Percentiles rank a stretch among this genome's conserved stretches.
Conservation (phyloP, 2,329 filamentous ascomycete species). For the Hypomyces perniciosus region DNA sequence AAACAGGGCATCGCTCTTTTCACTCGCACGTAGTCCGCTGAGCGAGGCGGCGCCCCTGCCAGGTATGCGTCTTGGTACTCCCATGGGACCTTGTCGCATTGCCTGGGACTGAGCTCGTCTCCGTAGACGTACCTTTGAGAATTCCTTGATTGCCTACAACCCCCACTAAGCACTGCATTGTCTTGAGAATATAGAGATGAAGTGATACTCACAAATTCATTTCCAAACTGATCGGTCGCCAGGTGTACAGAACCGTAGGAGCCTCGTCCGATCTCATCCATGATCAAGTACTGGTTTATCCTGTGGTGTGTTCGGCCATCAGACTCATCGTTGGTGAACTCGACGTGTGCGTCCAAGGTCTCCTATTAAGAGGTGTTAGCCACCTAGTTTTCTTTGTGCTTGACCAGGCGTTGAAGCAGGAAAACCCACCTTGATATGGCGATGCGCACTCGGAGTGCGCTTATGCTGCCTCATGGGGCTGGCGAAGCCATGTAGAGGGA, state of each 20-base stretch:
- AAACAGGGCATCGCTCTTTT: slow-evolving; percentile 66
- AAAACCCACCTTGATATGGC: slow-evolving; percentile 47
- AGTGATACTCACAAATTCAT: slow-evolving; percentile 71
- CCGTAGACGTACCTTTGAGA: slow-evolving; percentile 85
- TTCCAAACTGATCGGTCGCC: slow-evolving; percentile 82
- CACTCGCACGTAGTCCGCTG: slow-evolving; percentile 36
- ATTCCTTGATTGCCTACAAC: slow-evolving; percentile 88
- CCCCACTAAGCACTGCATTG: background rate
- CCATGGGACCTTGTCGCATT: slow-evolving; percentile 48
- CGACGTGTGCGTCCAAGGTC: slow-evolving; percentile 82
- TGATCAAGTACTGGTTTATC: slow-evolving; percentile 93
- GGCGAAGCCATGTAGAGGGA: slow-evolving; percentile 34
- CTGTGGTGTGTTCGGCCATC: slow-evolving; percentile 76
- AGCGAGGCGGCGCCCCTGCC: slow-evolving; percentile 19
- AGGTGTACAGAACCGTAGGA: slow-evolving; percentile 93
- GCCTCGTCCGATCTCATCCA: slow-evolving; percentile 91
- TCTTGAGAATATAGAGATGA: background rate
- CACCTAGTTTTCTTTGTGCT: background rate
- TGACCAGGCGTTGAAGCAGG: background rate
- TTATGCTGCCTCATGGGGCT: slow-evolving; percentile 54
- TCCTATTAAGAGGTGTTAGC: slow-evolving; percentile 48
- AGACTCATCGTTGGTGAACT: slow-evolving; percentile 78
- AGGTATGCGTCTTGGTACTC: slow-evolving; percentile 25
- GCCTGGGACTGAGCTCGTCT: slow-evolving; percentile 89
- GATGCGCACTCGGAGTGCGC: slow-evolving; percentile 51